Base-by-base conservation (phyloP, 306 rosid genomes). In the Cucumis melo region DNA sequence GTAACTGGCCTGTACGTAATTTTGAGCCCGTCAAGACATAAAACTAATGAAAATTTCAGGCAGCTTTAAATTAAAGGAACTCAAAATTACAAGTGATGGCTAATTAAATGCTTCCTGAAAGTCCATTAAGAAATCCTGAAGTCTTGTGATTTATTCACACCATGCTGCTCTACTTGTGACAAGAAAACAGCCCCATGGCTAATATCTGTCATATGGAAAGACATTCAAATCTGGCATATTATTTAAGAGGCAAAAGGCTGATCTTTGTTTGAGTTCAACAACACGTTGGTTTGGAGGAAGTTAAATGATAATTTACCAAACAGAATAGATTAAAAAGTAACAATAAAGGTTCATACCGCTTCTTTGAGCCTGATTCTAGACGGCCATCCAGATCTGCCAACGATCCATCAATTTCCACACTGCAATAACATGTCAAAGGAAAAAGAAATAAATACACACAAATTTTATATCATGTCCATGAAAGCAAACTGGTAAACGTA, bases 321-420 rank as follows among this genome's bases (percentile, higher is more conserved):
- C 50, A 77, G 19, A 42, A 6, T 13, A 44, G 10, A 51, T 51
- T 20, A 32, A 17, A 32, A 38, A n/a, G 46, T n/a, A 54, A 53
- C 5, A 32, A 48, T 34, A 16, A 59, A 64, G 46, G 15, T 12
- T 6, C 48, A 17, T 78, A 94, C 97, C 98, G 89, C 89, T 94
- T 94, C 81, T 88, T 94, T 3, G 90, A 83, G 79, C 95, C 90
- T 68, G 94, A 79, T 77, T 90, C 96, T 77, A 82, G 86, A 48
- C 46, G 80, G 11, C 86, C 88, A 68, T 90, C 96, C 32, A 89
- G 86, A 87, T 90, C 92, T 78, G 88, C 91, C 76, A 89, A 83
- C 7, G 91, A 84, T 54, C 87, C 96, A 85, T 91, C 96, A 78
- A 85, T 75, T 81, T 91, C 96, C 84, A 80, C 84, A 39, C 97